Evolutionary conservation across 306 rosid species (phyloP).

Genomic region (Potentilla sterilis): DNA sequence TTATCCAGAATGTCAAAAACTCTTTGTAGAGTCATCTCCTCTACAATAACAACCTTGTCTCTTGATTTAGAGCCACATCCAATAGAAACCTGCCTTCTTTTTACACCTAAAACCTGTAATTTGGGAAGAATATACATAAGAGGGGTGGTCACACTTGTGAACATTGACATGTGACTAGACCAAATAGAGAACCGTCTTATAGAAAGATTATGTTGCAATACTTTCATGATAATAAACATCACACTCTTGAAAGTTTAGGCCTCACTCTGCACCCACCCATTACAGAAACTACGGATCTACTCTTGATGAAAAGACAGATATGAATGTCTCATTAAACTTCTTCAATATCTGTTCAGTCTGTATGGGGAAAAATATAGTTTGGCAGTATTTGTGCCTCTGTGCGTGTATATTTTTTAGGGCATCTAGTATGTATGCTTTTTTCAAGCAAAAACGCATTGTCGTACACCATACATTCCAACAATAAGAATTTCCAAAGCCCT

Average conservation of each 20-base stretch:
- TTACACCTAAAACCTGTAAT: constrained; percentile 76
- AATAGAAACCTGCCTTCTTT: constrained; percentile 68
- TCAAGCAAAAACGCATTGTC: not conserved
- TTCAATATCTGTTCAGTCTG: not conserved
- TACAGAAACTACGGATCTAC: not conserved
- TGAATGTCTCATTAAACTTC: not conserved
- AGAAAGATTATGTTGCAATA: not conserved
- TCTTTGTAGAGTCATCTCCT: constrained; percentile 61
- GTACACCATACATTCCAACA: not conserved
- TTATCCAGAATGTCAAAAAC: constrained; percentile 68
- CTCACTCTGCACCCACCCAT: too few species aligned
- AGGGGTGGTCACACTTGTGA: not conserved
- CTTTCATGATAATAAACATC: not conserved
- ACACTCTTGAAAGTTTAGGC: not conserved
- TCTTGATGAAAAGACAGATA: not conserved
- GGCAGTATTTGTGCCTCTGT: not conserved
- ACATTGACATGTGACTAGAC: not conserved
- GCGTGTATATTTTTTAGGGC: too few species aligned
- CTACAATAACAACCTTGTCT: constrained; percentile 80
- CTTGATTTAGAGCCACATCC: constrained; percentile 89
- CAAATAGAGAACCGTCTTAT: not conserved
- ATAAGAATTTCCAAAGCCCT: too few species aligned
- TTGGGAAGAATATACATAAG: constrained; percentile 11
- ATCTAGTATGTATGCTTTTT: too few species aligned
- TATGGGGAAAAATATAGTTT: not conserved